A percentile compares a stretch with the other conserved stretches of the same genome.
Evolutionary conservation across 768 basidiomycete genomes (phyloP).

Genomic region (Crepidotus variabilis): DNA sequence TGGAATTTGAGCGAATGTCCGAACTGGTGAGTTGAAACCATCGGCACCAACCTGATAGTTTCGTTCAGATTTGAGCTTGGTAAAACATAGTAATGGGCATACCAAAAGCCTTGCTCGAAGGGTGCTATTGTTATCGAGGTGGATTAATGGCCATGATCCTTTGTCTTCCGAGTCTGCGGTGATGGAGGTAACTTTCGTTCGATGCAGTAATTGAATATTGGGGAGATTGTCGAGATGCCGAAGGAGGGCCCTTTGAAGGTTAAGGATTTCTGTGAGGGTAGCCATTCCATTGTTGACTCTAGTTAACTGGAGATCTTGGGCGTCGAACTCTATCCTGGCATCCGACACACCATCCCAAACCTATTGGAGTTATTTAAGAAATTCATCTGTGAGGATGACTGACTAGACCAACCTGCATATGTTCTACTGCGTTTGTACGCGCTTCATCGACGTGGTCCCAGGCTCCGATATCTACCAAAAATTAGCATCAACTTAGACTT

Average conservation of each 20-base stretch:
- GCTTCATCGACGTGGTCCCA: constrained; percentile 72
- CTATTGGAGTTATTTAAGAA: constrained; percentile 27
- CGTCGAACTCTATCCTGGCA: constrained; percentile 70
- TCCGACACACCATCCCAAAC: constrained; percentile 92
- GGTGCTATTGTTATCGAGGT: constrained; percentile 61
- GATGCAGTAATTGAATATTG: constrained; percentile 63
- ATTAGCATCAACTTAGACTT: constrained; percentile 3
- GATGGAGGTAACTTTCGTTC: constrained; percentile 73
- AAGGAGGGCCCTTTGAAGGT: constrained; percentile 84
- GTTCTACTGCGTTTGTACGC: constrained; percentile 71
- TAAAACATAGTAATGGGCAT: constrained; percentile 19
- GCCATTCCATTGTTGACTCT: constrained; percentile 53
- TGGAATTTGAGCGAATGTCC: constrained; percentile 77
- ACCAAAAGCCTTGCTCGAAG: constrained; percentile 77
- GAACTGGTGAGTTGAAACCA: constrained; percentile 92
- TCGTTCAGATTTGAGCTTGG: neutral
- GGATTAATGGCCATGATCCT: constrained; percentile 79
- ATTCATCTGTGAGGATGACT: neutral
- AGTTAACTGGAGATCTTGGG: constrained; percentile 40
- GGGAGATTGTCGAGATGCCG: constrained; percentile 50
- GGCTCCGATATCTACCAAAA: constrained; percentile 65
- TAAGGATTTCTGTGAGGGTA: constrained; percentile 86
- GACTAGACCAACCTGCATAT: constrained; percentile 68
- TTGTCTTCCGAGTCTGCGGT: constrained; percentile 41
- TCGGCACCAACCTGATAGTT: constrained; percentile 84